phyloP scores from a whole-genome alignment of 257 asterid genomes.

The Ajuga chamaepitys region DNA sequence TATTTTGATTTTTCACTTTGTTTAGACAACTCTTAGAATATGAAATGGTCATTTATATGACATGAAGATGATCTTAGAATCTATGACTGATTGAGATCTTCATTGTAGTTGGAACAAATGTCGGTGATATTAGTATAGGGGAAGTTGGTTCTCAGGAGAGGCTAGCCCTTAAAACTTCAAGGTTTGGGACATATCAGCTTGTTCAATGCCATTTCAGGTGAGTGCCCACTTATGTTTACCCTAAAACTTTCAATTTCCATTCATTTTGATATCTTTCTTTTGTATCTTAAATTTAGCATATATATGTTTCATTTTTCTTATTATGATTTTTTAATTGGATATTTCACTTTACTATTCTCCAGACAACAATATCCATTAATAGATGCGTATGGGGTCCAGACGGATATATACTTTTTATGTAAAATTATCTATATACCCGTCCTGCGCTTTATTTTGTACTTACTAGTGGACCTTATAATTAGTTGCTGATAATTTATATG shows the following conservation, averaged over 20 bases:
- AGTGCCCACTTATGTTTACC: slow-evolving; percentile 13
- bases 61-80: slow-evolving; percentile 1
- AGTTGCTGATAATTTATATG: slow-evolving; percentile 16
- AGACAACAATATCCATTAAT: slow-evolving; percentile 83
- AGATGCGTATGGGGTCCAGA: slow-evolving; percentile 96
- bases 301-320: not conserved
- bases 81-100: not conserved
- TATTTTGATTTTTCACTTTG: not conserved
- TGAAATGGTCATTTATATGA: not conserved
- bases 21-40: not conserved
- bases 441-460: slow-evolving; percentile 4
- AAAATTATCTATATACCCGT: not conserved
- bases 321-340: not conserved
- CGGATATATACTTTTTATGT: slow-evolving; percentile 85
- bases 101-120: slow-evolving; percentile 88
- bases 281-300: too few species aligned
- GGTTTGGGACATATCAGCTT: slow-evolving; percentile 83
- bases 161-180: slow-evolving; percentile 74
- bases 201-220: slow-evolving; percentile 91
- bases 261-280: too few species aligned
- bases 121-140: slow-evolving; percentile 98
- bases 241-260: too few species aligned
- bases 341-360: slow-evolving; percentile 16
- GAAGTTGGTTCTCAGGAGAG: slow-evolving; percentile 93
- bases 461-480: not conserved